Evolutionary conservation across 345 rosid species (phyloP).

Genomic region (Combretum micranthum): DNA sequence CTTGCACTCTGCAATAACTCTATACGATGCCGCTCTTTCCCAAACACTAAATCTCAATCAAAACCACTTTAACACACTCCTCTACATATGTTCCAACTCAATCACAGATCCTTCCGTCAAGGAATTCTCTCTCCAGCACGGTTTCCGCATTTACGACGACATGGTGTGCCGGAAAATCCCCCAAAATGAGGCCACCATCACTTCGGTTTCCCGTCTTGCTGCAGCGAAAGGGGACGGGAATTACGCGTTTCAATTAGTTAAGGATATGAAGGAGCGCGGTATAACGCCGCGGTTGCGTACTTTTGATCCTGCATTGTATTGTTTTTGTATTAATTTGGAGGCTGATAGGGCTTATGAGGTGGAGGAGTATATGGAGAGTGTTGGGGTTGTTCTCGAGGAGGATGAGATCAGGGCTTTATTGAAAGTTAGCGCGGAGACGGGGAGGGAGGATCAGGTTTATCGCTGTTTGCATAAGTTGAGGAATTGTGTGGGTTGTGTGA

Average conservation of each 20-base stretch:
- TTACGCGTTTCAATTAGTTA: constrained; percentile 59
- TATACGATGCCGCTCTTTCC: too few species aligned
- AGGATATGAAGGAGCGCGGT: constrained; percentile 36
- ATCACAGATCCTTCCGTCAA: constrained; percentile 27
- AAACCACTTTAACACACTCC: too few species aligned
- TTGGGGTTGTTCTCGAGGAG: constrained; percentile 59
- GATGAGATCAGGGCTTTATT: constrained; percentile 56
- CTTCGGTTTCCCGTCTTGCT: constrained; percentile 61
- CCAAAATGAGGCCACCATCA: constrained; percentile 67
- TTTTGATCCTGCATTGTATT: constrained; percentile 60
- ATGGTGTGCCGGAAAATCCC: constrained; percentile 38
- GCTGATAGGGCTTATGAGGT: constrained; percentile 71
- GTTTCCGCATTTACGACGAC: constrained; percentile 51
- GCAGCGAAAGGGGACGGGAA: constrained; percentile 71
- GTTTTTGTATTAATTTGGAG: constrained; percentile 60
- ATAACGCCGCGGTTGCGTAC: constrained; percentile 65
- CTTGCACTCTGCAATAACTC: too few species aligned
- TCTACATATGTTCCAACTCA: constrained; percentile 4
- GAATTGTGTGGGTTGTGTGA: constrained; percentile 44
- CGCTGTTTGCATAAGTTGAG: constrained; percentile 70
- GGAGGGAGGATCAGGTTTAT: constrained; percentile 52
- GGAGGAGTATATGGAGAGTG: constrained; percentile 55
- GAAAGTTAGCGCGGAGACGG: constrained; percentile 55
- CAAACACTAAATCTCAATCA: too few species aligned
- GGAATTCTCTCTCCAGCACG: constrained; percentile 27